Base-by-base conservation (phyloP, 148 eudicot genomes). In the Rhododendron ferrugineum region DNA sequence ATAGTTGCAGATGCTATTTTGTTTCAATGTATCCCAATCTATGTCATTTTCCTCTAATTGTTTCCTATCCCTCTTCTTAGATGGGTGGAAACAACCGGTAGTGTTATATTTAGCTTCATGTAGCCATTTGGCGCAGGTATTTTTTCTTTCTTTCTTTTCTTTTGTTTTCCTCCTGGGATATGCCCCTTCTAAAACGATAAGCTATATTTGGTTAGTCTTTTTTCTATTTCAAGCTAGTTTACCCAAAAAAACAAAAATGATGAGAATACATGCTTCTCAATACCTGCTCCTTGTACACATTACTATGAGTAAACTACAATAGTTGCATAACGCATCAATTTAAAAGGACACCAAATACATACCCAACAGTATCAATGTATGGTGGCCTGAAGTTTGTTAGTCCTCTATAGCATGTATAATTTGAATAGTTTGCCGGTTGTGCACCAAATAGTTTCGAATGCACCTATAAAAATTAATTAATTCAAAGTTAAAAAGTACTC, bases 391-490 rank as follows among this genome's bases (percentile, higher is more conserved):
- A 66, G 26, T 83, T 73, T 40, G 87, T 83, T 47, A 88, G 36
- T 15, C 85, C 89, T 18, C 80, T 88, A 83, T 88, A 88, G 80
- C 89, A 88, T 44, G 86, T 88, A 56, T 81, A 88, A 10, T 73
- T 77, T 47, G 89, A 88, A 72, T 88, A 88, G 62, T 42, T 85
- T 30, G 89, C 83, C 2, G 80, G 83, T 49, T 83, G 73, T 58
- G 80, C 58, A 60, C 88, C 90, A 72, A 85, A 85, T 60, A 88
- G 81, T 32, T 80, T 88, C 73, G 80, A 36, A 28, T 88, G 84
- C 44, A 88, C 88, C 90, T 88, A 79, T 7, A 68, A 5, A 11
- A 44, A 47, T 37, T n/a, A 47, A 30, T 2, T 34, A 47, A 34
- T 9, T 34, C 78, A 22, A 68, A 26, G 6, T 82, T 64, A 42